These are phyloP conservation scores for Blastomyces parvus DNA, from an alignment of 2,329 filamentous ascomycete species.

Conservation along the genomic window DNA sequence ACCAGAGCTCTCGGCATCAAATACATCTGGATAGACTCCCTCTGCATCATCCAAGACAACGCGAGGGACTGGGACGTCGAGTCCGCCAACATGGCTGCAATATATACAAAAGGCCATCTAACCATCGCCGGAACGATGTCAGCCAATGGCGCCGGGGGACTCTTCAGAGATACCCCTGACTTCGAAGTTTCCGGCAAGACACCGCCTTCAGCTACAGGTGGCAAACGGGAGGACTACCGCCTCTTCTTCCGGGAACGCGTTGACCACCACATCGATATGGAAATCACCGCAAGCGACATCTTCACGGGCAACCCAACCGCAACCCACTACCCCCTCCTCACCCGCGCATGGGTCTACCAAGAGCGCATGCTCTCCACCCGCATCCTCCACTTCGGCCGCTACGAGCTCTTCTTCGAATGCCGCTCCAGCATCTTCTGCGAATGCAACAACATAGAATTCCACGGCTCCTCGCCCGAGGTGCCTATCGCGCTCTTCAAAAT, in stretches of 20 bases:
- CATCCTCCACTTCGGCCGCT: not conserved
- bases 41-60: slow-evolving; percentile 6
- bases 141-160: slow-evolving; percentile 1
- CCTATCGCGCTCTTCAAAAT: slow-evolving; percentile 3
- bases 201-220: not conserved
- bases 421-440: not conserved
- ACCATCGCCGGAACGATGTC: slow-evolving; percentile 2
- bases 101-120: slow-evolving; percentile 4
- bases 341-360: slow-evolving; percentile 6
- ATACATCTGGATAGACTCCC: slow-evolving; percentile 5
- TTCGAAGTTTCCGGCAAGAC: not conserved
- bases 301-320: not conserved
- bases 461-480: slow-evolving; percentile 1
- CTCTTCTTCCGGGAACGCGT: slow-evolving; percentile 6
- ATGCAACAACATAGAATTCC: slow-evolving; percentile 1
- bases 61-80: slow-evolving; percentile 1
- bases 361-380: slow-evolving; percentile 3
- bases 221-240: not conserved
- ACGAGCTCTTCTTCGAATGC: slow-evolving; percentile 4
- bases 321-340: slow-evolving; percentile 3
- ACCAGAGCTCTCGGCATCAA: not conserved
- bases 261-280: slow-evolving; percentile 5
- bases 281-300: not conserved
- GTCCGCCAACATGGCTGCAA: slow-evolving; percentile 1
- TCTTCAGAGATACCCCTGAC: not conserved